Conservation (phyloP, 179 eudicot species). For the Pouteria campechiana region DNA sequence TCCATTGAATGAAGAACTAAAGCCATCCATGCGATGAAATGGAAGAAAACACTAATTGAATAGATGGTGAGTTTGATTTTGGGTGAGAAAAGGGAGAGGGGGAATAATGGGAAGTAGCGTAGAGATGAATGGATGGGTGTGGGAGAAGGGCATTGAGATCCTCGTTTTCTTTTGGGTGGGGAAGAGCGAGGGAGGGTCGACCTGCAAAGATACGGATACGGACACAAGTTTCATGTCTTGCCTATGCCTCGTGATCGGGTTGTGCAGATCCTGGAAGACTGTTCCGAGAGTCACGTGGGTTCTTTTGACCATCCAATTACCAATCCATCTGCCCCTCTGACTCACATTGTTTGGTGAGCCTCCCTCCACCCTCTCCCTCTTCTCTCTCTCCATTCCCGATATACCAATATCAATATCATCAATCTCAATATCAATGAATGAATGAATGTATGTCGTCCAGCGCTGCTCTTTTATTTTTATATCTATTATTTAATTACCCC, state of each 20-base stretch:
- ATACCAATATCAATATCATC: too few relatives aligned
- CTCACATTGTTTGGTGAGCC: too few relatives aligned
- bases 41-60: too few relatives aligned
- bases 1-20: too few relatives aligned
- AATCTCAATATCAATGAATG: background rate
- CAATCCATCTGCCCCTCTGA: slow-evolving; percentile 1
- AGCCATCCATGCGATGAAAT: too few relatives aligned
- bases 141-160: background rate
- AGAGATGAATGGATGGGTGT: slow-evolving; percentile 1
- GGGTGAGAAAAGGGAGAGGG: too few relatives aligned
- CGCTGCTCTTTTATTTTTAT: background rate
- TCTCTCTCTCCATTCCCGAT: background rate
- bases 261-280: slow-evolving; percentile 52
- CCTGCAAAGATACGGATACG: slow-evolving; percentile 21
- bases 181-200: background rate
- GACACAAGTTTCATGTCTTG: slow-evolving; percentile 5
- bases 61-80: too few relatives aligned
- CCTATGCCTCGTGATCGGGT: slow-evolving; percentile 82
- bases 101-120: slow-evolving; percentile 4
- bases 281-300: slow-evolving; percentile 52
- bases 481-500: too few relatives aligned
- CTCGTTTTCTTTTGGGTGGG: slow-evolving; percentile 15
- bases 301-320: slow-evolving; percentile 39
- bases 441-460: background rate
- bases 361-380: background rate